Conservation (phyloP, 768 basidiomycete genomes). For the Mrakia gelida region DNA sequence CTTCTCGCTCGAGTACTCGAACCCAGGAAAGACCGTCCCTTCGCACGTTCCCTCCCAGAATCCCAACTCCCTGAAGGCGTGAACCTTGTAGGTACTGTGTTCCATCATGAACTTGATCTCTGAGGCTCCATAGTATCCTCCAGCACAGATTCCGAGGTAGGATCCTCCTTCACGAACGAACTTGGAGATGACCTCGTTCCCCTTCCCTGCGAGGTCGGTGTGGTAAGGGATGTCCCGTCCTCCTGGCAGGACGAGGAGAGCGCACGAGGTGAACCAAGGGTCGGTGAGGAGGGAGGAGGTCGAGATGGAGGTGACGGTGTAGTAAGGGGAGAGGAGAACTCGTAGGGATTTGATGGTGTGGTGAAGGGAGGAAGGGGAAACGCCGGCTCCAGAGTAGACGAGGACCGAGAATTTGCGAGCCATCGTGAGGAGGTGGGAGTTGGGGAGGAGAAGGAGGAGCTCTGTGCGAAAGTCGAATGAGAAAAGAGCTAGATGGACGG, state of each 20-base stretch:
- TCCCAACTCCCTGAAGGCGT: slow-evolving; percentile 47
- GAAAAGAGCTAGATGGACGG: not conserved
- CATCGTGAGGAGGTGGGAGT: not conserved
- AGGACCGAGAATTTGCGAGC: slow-evolving; percentile 50
- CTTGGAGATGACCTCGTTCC: slow-evolving; percentile 52
- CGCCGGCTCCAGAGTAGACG: slow-evolving; percentile 63
- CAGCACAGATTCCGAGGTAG: slow-evolving; percentile 64
- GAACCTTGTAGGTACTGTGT: slow-evolving; percentile 44
- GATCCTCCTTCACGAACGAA: slow-evolving; percentile 67
- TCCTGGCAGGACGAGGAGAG: slow-evolving; percentile 73
- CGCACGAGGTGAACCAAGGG: slow-evolving; percentile 73
- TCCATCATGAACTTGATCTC: slow-evolving; percentile 49
- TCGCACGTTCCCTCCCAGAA: slow-evolving; percentile 49
- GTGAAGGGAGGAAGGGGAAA: slow-evolving; percentile 50
- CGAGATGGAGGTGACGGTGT: slow-evolving; percentile 68
- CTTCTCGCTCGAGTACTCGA: slow-evolving; percentile 49
- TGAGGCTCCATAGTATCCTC: slow-evolving; percentile 53
- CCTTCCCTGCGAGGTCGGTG: slow-evolving; percentile 43
- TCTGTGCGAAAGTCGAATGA: not conserved
- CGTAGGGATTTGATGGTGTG: slow-evolving; percentile 53
- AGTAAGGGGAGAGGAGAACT: slow-evolving; percentile 62
- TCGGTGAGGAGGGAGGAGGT: slow-evolving; percentile 57
- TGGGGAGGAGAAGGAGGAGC: not conserved
- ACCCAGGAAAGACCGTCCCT: slow-evolving; percentile 49
- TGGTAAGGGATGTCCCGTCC: slow-evolving; percentile 51